phyloP scores from a whole-genome alignment of 2,329 filamentous ascomycete species.

The Diplodia sapinea region DNA sequence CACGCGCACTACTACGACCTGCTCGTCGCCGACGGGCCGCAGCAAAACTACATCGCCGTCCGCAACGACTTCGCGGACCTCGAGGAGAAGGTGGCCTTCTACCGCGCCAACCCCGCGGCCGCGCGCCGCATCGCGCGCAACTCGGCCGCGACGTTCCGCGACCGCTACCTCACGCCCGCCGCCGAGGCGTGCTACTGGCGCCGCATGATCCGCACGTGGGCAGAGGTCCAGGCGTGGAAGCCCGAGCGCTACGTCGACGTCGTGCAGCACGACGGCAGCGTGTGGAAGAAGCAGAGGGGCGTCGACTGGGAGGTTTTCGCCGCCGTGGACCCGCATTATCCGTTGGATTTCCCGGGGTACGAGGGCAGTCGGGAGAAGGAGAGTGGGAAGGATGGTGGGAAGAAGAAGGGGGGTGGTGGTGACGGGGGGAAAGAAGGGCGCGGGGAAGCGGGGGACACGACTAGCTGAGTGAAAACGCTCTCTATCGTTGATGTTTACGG shows the following conservation, averaged over 20 bases:
- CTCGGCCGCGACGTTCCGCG: constrained; percentile 55
- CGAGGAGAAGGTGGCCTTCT: constrained; percentile 46
- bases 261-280: not conserved
- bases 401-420: too few relatives aligned
- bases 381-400: too few relatives aligned
- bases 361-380: too few relatives aligned
- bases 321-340: not conserved
- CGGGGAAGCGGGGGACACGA: too few relatives aligned
- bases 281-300: constrained; percentile 14
- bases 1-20: constrained; percentile 57
- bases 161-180: constrained; percentile 60
- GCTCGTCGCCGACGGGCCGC: constrained; percentile 50
- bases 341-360: not conserved
- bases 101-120: constrained; percentile 53
- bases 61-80: constrained; percentile 52
- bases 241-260: not conserved
- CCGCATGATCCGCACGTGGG: constrained; percentile 45
- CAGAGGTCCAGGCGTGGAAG: constrained; percentile 16
- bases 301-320: constrained; percentile 12
- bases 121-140: constrained; percentile 57
- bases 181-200: constrained; percentile 64
- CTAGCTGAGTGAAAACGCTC: too few relatives aligned
- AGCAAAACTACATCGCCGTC: constrained; percentile 57
- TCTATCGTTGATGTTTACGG: too few relatives aligned
- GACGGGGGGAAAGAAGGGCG: too few relatives aligned